Conservation (phyloP, 192 early-diverging fungal genomes). For the Rhizophagus prolifer region DNA sequence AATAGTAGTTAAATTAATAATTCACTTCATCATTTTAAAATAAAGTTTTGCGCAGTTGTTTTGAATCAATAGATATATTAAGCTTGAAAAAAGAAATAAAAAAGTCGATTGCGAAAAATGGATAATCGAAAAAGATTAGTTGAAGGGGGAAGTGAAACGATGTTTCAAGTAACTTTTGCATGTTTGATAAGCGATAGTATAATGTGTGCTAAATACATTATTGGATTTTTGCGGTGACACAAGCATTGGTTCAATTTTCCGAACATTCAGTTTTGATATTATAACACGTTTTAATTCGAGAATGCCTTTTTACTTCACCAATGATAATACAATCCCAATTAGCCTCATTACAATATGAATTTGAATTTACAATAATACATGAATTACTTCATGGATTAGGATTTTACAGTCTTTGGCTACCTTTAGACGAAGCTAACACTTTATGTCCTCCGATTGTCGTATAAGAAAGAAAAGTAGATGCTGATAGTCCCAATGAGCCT, state of each 20-base stretch:
- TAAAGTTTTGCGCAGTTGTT: not conserved
- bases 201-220: not conserved
- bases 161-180: not conserved
- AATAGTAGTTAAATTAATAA: not conserved
- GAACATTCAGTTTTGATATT: not conserved
- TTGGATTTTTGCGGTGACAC: not conserved
- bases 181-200: not conserved
- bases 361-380: not conserved
- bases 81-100: not conserved
- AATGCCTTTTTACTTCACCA: not conserved
- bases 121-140: not conserved
- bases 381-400: slow-evolving; percentile 23
- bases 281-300: not conserved
- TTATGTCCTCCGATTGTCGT: not conserved
- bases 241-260: not conserved
- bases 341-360: not conserved
- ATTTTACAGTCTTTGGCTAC: not conserved
- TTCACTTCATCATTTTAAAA: not conserved
- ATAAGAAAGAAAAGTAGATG: not conserved
- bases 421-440: not conserved
- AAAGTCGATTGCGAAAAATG: not conserved
- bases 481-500: not conserved
- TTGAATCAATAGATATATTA: not conserved
- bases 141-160: not conserved
- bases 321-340: not conserved